Conservation (phyloP, 768 basidiomycete genomes). For the Russula vinacea region DNA sequence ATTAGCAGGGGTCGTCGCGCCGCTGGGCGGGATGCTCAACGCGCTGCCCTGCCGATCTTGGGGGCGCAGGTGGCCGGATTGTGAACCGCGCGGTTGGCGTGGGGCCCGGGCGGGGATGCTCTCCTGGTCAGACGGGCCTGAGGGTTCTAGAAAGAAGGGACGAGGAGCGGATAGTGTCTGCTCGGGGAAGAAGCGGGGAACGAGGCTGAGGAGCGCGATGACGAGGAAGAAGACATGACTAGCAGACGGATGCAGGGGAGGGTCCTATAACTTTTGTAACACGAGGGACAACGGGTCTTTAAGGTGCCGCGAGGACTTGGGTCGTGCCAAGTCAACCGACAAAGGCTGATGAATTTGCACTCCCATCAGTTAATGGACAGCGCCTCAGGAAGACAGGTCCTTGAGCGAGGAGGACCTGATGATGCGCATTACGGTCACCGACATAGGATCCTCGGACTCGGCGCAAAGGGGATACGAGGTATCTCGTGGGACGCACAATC, state of each 20-base stretch:
- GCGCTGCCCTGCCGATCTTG: constrained; percentile 24
- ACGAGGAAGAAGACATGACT: constrained; percentile 10
- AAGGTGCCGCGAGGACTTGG: constrained; percentile 3
- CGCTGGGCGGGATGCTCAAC: constrained; percentile 19
- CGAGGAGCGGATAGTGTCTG: constrained; percentile 20
- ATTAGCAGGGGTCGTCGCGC: constrained; percentile 34
- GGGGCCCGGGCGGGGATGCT: neutral
- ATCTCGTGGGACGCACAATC: constrained; percentile 12
- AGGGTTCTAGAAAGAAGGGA: constrained; percentile 20
- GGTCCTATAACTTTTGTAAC: neutral
- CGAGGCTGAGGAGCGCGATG: neutral
- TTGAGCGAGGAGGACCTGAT: neutral
- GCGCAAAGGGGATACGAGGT: constrained; percentile 6
- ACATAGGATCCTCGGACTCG: constrained; percentile 14
- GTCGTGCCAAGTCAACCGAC: neutral
- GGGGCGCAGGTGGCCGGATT: constrained; percentile 18
- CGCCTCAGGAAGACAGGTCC: neutral
- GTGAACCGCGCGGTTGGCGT: constrained; percentile 11
- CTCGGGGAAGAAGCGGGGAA: neutral
- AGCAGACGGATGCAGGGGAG: neutral
- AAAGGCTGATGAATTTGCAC: neutral
- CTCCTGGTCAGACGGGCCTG: constrained; percentile 18
- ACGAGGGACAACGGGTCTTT: constrained; percentile 14
- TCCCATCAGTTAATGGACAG: constrained; percentile 13
- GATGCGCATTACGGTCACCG: constrained; percentile 16